Percentiles rank a stretch among this genome's conserved stretches.
These are phyloP conservation scores for Oleoguttula mirabilis DNA, from an alignment of 495 filamentous ascomycete genomes.

Conservation along the genomic window DNA sequence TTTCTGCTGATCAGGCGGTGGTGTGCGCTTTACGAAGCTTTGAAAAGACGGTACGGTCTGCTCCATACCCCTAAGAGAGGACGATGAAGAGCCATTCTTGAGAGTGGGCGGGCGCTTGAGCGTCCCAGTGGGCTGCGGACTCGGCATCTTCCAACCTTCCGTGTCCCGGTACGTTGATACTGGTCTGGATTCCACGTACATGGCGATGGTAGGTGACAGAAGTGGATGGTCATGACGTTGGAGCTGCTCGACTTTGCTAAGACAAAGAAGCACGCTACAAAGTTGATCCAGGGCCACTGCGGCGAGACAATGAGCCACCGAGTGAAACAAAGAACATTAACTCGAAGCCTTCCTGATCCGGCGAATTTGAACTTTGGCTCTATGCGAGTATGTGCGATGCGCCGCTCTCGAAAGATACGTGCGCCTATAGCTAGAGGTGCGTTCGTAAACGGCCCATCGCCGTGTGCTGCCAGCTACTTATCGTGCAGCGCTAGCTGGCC, in stretches of 20 bases:
- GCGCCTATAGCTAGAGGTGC: no score
- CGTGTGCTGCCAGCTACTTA: no score
- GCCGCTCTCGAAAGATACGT: no score
- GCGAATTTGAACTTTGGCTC: no score
- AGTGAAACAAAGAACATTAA: constrained; percentile 3
- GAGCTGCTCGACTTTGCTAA: constrained; percentile 1
- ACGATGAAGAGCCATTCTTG: constrained; percentile 6
- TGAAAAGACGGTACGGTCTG: constrained; percentile 17
- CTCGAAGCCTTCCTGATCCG: no score
- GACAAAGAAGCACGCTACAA: constrained; percentile 10
- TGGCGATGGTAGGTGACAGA: neutral
- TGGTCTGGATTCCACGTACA: constrained; percentile 9
- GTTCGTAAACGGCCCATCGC: no score
- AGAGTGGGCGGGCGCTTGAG: constrained; percentile 3
- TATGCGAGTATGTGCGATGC: no score
- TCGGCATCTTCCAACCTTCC: constrained; percentile 13
- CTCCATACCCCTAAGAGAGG: constrained; percentile 18
- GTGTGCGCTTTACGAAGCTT: constrained; percentile 15
- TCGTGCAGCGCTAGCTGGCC: no score
- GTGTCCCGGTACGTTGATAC: constrained; percentile 3
- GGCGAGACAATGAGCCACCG: neutral
- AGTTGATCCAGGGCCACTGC: no score
- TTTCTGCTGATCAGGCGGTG: constrained; percentile 6
- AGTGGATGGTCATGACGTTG: neutral
- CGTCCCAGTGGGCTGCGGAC: constrained; percentile 1